Base-by-base conservation (phyloP, 371 early-diverging fungal genomes). In the Neoconidiobolus thromboides region DNA sequence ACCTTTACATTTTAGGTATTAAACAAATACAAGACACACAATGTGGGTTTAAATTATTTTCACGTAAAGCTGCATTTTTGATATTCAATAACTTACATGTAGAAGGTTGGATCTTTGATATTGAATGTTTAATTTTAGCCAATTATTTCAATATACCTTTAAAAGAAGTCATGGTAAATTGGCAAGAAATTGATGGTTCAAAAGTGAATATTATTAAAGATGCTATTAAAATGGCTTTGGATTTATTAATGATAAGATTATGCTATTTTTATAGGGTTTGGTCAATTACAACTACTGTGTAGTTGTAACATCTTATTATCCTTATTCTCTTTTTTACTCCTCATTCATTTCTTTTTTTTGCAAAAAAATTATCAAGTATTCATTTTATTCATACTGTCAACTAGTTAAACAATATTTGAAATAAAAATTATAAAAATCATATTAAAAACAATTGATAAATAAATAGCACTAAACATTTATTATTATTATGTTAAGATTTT, bases 31-130 rank as follows among this genome's bases (percentile, higher is more conserved):
- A 82, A 47, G 94, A 96, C 69, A 94, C 94, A 1, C 95, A 96
- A 69, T 96, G 96, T 69, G 96, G 96, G 1, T 96, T 96, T 76
- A 96, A 96, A 64, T 69, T 96, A 43, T 84, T 93, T 63, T 83
- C 89, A 0, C 81, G 95, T 12, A 67, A 70, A 53, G 79, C 93
- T 0, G 93, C 90, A 0, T 77, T 72, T 50, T 60, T 65, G 26
- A 82, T 94, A 39, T 91, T 92, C 63, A 80, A 88, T 14, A 81
- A 81, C 67, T 85, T 93, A 83, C 95, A 93, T 63, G 90, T 89
- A 1, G 89, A 91, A 64, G 78, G 95, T 42, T 94, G 93, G 87
- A 93, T 94, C 62, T 94, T 96, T 72, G 95, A 96, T 67, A 89
- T 94, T 61, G 97, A 96, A 69, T 73, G 91, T 62, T 73, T 94